Conservation (phyloP, 1,139 yeast genomes). For the Blastobotrys arbuscula region DNA sequence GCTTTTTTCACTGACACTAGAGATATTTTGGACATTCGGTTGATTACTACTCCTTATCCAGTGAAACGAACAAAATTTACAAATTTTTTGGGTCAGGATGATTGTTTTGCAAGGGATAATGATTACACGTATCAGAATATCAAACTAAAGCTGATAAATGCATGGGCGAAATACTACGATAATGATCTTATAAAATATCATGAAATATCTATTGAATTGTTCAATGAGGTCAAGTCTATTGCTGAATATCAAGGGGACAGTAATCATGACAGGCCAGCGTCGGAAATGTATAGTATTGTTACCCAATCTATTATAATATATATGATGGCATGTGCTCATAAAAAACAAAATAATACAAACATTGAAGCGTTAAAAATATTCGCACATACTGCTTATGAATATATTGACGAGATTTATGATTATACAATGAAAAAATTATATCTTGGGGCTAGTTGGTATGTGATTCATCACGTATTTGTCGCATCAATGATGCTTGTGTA, state of each 20-base stretch:
- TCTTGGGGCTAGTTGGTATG: constrained; percentile 11
- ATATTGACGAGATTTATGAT: constrained; percentile 7
- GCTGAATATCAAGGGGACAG: background rate
- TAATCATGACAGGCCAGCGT: background rate
- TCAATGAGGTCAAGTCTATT: background rate
- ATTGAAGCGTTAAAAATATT: constrained; percentile 2
- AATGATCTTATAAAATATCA: background rate
- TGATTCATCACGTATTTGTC: constrained; percentile 15
- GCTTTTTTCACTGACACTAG: constrained; percentile 8
- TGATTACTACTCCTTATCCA: constrained; percentile 11
- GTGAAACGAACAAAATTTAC: background rate
- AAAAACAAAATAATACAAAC: constrained; percentile 1
- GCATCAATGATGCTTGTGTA: constrained; percentile 13
- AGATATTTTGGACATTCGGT: constrained; percentile 6
- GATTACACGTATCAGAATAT: background rate
- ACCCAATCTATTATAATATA: constrained; percentile 11
- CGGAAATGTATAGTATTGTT: constrained; percentile 10
- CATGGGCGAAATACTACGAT: background rate
- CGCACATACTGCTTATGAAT: constrained; percentile 4
- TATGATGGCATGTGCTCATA: constrained; percentile 11
- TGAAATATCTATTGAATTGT: background rate
- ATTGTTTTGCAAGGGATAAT: background rate
- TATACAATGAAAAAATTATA: constrained; percentile 3
- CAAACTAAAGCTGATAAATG: background rate
- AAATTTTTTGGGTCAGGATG: background rate